Base-by-base conservation (phyloP, 208 protist genomes). In the Acanthamoeba divionensis region DNA sequence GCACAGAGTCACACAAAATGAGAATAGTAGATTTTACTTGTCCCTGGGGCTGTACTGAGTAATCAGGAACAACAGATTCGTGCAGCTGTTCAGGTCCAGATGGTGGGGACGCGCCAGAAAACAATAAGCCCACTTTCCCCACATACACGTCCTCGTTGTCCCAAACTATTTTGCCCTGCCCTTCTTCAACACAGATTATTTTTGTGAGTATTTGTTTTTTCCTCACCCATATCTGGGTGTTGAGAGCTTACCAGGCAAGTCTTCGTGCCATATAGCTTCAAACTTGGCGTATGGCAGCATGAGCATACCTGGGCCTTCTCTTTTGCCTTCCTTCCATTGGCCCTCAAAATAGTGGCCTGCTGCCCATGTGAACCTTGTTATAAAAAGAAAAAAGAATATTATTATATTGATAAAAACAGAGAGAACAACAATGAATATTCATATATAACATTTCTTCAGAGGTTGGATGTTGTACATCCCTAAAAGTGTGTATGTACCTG, bases 281-380 rank as follows among this genome's bases (percentile, higher is more conserved):
- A 45, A 77, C 33, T 77, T 77, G 36, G 66, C n/a, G 38, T 77
- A 36, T 9, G 66, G 5, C 21, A 77, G 52, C 9, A 48, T 9
- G 29, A 50, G n/a, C 41, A 21, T 38, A 45, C 66, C 66, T 36
- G 66, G 66, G 31, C 66, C 66, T 48, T 77, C 66, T 48, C 66
- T 36, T 29, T 77, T 77, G 1, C 18, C 66, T 29, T 77, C 41
- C 38, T 9, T 21, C 66, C 66, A 77, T 2, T 33, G 9, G 38
- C 66, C 66, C 41, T 77, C 66, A 13, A 77, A 77, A 29, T 77
- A 77, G 66, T 45, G 66, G 12, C 66, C 66, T n/a, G 41, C 52
- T 31, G 66, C 13, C 66, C 66, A 77, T n/a, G 66, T 77, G 66
- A 54, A 77, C 33, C 66, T 77, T 24, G 36, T 18, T 31, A 10